Evolutionary conservation across 305 asterid species (phyloP), one percentile per base, ranked within the genome.

Genomic region (Fraxinus sp.): DNA sequence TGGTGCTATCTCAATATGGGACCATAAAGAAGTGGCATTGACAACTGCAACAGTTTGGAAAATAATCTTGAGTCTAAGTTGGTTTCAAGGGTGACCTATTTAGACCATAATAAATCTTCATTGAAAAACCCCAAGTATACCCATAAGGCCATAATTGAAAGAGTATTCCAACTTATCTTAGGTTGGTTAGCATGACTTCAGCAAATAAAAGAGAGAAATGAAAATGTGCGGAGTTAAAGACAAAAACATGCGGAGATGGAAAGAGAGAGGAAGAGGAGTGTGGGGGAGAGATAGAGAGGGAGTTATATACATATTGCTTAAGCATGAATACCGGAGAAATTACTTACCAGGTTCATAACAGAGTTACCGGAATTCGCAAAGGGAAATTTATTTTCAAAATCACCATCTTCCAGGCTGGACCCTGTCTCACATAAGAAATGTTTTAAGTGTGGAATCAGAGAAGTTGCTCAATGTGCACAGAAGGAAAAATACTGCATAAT

Each of bases 311-410:
- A 64, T 62, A 71, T 30, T 24, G 80, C 44, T 82, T 28, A 66
- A 59, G 83, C 74, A 46, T 76, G 52, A 68, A 32, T 79, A 41
- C 4, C 33, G 7, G 5, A 66, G 80, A 81, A 84, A 85, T 77
- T 66, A 71, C 89, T 44, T 84, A 96, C 99, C 97, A 93, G 89
- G 82, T 89, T 85, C 97, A 93, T 92, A 78, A 93, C 98, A 26
- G 99, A 97, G 88, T 96, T 96, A 76, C 90, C 95, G 81, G 91
- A 88, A 81, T 89, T 86, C 77, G 90, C 84, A 84, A 94, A 94
- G 79, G 97, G 97, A 86, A 96, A 88, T 74, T 87, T 82, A 86
- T 80, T 85, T 80, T 89, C 94, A 37, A 89, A 64, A 80, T 90
- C 93, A 86, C 85, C 86, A 79, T 80, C 90, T 87, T 83, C 87